These are phyloP conservation scores for Sporisorium iseilematis-ciliati DNA, from an alignment of 1,284 basidiomycete species.

Conservation along the genomic window DNA sequence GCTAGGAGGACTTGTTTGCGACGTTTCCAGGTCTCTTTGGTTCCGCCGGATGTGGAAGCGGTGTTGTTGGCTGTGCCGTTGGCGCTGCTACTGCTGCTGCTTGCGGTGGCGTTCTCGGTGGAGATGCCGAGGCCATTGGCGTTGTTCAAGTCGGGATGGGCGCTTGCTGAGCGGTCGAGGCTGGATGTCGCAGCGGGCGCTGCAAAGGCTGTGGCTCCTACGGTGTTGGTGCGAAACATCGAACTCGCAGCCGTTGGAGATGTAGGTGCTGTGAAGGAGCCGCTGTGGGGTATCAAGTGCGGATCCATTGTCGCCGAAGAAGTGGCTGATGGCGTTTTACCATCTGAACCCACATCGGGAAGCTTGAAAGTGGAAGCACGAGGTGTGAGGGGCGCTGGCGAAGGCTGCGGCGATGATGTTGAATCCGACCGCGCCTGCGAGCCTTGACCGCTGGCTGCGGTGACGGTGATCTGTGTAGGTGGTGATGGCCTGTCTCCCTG, in stretches of 20 bases:
- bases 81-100: background rate
- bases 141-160: constrained; percentile 27
- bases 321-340: constrained; percentile 4
- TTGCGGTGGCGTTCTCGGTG: background rate
- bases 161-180: constrained; percentile 29
- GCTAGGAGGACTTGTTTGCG: constrained; percentile 57
- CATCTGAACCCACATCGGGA: constrained; percentile 9
- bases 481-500: constrained; percentile 7
- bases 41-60: constrained; percentile 27
- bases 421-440: constrained; percentile 6
- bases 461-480: constrained; percentile 31
- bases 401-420: constrained; percentile 21
- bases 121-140: constrained; percentile 43
- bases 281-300: constrained; percentile 1
- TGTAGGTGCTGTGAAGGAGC: constrained; percentile 33
- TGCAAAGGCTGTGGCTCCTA: constrained; percentile 7
- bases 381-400: constrained; percentile 28
- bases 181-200: background rate
- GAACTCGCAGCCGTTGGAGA: constrained; percentile 19
- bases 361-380: constrained; percentile 32
- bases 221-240: constrained; percentile 37
- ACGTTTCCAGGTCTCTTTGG: constrained; percentile 58
- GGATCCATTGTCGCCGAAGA: constrained; percentile 3
- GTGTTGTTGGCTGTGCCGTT: background rate
- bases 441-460: constrained; percentile 9